These are phyloP conservation scores for Mycoemilia scoparia DNA, from an alignment of 192 early-diverging fungal genomes.

Conservation along the genomic window DNA sequence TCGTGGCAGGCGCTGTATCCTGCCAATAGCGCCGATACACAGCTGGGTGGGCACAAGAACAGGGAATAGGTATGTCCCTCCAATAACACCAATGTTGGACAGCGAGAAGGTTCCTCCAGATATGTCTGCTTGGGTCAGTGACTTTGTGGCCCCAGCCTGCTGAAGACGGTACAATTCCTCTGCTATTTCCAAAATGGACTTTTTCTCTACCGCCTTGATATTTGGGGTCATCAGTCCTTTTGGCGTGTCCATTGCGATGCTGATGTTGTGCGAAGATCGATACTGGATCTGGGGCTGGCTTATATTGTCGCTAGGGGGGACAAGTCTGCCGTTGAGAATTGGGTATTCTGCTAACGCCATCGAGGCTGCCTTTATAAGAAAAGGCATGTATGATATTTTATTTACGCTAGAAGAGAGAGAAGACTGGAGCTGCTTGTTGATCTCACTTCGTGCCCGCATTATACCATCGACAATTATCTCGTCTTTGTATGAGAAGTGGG, in stretches of 20 bases:
- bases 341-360: conserved; percentile 68
- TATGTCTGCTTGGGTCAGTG: conserved; percentile 47
- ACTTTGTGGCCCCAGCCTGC: conserved; percentile 37
- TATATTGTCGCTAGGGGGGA: conserved; percentile 12
- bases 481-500: conserved; percentile 90
- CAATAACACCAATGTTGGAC: conserved; percentile 88
- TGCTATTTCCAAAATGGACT: conserved; percentile 81
- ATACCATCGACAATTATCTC: conserved; percentile 63
- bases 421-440: conserved; percentile 47
- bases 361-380: conserved; percentile 82
- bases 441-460: conserved; percentile 34
- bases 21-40: conserved; percentile 83
- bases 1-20: conserved; percentile 60
- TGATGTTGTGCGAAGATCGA: conserved; percentile 73
- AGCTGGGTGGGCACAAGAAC: conserved; percentile 73
- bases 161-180: conserved; percentile 59
- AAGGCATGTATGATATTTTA: conserved; percentile 87
- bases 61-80: conserved; percentile 75
- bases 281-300: conserved; percentile 44
- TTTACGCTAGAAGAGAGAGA: conserved; percentile 27
- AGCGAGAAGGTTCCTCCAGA: conserved; percentile 76
- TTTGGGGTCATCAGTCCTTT: conserved; percentile 83
- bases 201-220: conserved; percentile 74
- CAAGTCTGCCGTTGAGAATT: conserved; percentile 62
- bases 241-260: conserved; percentile 96